Percentiles rank a stretch among this genome's conserved stretches.
Conservation (phyloP, 805 yeast species). For the Kluyveromyces siamensis region DNA sequence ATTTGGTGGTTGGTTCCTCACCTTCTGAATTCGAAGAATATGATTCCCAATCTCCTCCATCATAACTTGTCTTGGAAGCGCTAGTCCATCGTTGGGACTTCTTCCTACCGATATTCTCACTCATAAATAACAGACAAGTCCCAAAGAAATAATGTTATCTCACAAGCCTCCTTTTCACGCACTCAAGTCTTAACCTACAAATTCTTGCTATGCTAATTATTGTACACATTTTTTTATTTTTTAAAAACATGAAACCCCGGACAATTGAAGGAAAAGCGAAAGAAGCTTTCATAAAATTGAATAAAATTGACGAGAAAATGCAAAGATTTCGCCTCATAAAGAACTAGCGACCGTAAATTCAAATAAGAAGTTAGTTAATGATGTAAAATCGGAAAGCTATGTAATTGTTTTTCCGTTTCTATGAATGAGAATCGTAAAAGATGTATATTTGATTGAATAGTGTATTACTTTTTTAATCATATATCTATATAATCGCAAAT, state of each 20-base stretch:
- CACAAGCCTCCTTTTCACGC: not conserved
- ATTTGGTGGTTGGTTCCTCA: not conserved
- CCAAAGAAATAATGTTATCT: not conserved
- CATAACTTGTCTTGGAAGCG: conserved; percentile 32
- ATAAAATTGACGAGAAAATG: too few relatives aligned
- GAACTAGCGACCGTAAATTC: too few relatives aligned
- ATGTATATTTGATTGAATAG: not conserved
- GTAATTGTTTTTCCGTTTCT: too few relatives aligned
- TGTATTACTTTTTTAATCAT: not conserved
- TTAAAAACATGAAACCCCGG: not conserved
- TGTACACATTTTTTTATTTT: not conserved
- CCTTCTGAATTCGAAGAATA: conserved; percentile 3
- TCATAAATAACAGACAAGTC: not conserved
- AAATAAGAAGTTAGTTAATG: too few relatives aligned
- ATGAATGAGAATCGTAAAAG: not conserved
- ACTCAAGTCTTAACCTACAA: not conserved
- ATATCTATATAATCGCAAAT: too few relatives aligned
- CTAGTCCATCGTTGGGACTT: conserved; percentile 36
- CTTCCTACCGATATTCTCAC: conserved; percentile 29
- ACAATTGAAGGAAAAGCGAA: not conserved
- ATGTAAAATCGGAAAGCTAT: too few relatives aligned
- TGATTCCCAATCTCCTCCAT: conserved; percentile 35
- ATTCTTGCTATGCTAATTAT: not conserved
- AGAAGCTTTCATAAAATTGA: not conserved
- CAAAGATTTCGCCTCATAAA: too few relatives aligned